Percentiles rank a stretch among this genome's conserved stretches.
These are phyloP conservation scores for Parmelia sp. DNA, from an alignment of 495 filamentous ascomycete genomes.

Conservation along the genomic window DNA sequence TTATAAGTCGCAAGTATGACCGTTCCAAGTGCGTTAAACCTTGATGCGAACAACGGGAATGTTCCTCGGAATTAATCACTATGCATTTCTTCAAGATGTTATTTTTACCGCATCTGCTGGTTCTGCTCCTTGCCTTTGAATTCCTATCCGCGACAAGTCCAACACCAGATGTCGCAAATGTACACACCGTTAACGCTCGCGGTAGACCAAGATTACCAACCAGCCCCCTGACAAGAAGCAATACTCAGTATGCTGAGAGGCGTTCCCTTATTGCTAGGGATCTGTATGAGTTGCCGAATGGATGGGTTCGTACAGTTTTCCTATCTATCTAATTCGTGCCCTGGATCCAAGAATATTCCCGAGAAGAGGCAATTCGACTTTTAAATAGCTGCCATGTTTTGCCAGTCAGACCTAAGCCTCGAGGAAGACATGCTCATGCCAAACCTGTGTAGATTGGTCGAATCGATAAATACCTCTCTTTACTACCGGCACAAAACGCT, in stretches of 20 bases:
- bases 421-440: neutral
- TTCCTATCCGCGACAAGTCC: neutral
- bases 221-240: neutral
- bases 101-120: neutral
- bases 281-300: constrained; percentile 2
- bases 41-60: neutral
- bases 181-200: neutral
- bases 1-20: neutral
- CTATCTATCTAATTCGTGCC: neutral
- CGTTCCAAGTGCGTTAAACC: neutral
- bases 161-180: neutral
- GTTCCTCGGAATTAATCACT: neutral
- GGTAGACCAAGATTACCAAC: neutral
- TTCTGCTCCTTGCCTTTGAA: neutral
- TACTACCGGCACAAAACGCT: neutral
- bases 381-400: neutral
- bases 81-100: neutral
- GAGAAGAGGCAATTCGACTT: neutral
- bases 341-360: neutral
- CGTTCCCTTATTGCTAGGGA: neutral
- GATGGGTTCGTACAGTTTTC: neutral
- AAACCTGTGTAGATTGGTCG: neutral
- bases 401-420: neutral
- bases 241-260: neutral
- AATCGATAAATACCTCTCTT: neutral